Percentiles rank a stretch among this genome's conserved stretches.
phyloP scores from a whole-genome alignment of 1,284 basidiomycete genomes.

The Sphagnurus paluster region DNA sequence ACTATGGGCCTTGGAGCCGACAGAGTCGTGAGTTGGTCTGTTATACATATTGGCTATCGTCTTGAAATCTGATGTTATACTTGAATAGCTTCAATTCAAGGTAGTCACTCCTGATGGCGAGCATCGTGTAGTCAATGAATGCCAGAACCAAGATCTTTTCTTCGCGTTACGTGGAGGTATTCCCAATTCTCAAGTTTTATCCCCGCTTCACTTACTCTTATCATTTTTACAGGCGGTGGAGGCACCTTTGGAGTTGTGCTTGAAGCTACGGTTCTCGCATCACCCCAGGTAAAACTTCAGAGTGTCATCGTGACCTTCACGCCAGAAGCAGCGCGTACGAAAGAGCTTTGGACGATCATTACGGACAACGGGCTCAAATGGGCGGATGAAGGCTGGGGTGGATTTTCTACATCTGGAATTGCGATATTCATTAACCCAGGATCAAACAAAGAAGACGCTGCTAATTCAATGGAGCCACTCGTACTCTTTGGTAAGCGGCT shows the following conservation, averaged over 20 bases:
- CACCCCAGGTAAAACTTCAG: conserved; percentile 33
- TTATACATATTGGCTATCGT: neutral
- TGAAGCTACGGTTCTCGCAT: conserved; percentile 34
- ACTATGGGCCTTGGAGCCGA: conserved; percentile 30
- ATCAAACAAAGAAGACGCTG: conserved; percentile 29
- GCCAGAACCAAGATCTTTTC: conserved; percentile 37
- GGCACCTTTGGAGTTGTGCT: conserved; percentile 42
- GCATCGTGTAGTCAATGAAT: conserved; percentile 31
- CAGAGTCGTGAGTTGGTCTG: conserved; percentile 32
- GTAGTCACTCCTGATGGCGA: conserved; percentile 37
- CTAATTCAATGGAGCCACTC: conserved; percentile 41
- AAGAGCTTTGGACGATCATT: conserved; percentile 31
- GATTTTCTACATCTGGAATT: conserved; percentile 37
- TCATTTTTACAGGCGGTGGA: conserved; percentile 25
- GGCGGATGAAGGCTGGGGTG: conserved; percentile 55
- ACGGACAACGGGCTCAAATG: conserved; percentile 38
- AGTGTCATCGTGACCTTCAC: conserved; percentile 27
- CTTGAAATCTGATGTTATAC: neutral
- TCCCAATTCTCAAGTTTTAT: neutral
- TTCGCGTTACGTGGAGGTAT: conserved; percentile 39
- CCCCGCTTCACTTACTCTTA: neutral
- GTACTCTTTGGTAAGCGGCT: conserved; percentile 35
- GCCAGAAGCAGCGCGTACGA: conserved; percentile 20
- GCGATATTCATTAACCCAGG: conserved; percentile 34
- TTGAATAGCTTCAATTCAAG: conserved; percentile 33